phyloP scores from a whole-genome alignment of 176 grass and related monocot genomes.

The Cenchrus purpureus region DNA sequence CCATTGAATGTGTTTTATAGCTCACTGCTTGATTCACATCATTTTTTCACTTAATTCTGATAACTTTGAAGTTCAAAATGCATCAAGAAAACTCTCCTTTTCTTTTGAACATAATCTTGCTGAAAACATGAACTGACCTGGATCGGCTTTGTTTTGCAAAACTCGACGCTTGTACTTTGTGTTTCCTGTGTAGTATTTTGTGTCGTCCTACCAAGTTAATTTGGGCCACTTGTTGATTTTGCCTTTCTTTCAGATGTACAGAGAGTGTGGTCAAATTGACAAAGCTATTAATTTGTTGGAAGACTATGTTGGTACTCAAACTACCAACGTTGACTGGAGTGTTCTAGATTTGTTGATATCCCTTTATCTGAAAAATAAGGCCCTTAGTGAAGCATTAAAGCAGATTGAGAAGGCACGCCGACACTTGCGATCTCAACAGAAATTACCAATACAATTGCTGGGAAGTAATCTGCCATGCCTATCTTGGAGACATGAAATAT shows the following conservation, averaged over 20 bases:
- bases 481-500: conserved; percentile 81
- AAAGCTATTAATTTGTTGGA: conserved; percentile 82
- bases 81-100: not conserved
- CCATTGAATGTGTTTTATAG: not conserved
- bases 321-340: conserved; percentile 44
- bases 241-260: conserved; percentile 74
- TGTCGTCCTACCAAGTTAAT: not conserved
- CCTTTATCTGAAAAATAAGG: conserved; percentile 68
- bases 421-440: conserved; percentile 43
- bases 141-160: not conserved
- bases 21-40: not conserved
- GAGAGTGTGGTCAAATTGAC: conserved; percentile 65
- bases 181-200: not conserved
- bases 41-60: not conserved
- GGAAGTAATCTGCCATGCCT: conserved; percentile 65
- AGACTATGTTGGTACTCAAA: conserved; percentile 53
- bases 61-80: not conserved
- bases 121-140: not conserved
- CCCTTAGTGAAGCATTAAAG: conserved; percentile 66
- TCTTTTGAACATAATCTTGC: not conserved
- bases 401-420: conserved; percentile 55
- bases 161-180: not conserved
- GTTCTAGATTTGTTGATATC: conserved; percentile 76
- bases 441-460: conserved; percentile 64
- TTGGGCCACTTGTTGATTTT: not conserved